Base-by-base conservation (phyloP, 2,329 filamentous ascomycete genomes). In the Colletotrichum sp. region DNA sequence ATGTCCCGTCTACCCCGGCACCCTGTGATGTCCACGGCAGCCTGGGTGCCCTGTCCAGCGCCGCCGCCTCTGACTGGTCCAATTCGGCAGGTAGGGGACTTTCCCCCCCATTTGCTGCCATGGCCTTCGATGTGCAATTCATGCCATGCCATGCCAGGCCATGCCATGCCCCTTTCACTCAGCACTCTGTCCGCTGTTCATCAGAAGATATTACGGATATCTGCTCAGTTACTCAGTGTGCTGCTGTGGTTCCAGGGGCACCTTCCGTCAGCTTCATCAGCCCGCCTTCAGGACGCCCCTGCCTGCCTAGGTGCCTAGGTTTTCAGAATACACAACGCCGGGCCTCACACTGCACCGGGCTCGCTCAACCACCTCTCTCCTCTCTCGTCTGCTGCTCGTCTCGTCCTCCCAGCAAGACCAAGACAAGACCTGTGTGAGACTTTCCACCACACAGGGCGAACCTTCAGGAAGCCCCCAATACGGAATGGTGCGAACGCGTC, bases 401-500 rank as follows among this genome's bases (percentile, higher is more conserved):
- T n/a, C 57, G 30, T 15, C 7, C 59, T 21, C 21, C 9, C 18
- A 64, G 8, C 34, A 34, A 39, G 36, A 26, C 24, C 28, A 30
- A 39, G 36, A 26, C 24, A 28, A 30, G 55, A 49, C 68, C 26
- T 63, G 57, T 70, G 57, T 34, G 68, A 70, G 28, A 62, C 62
- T 24, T 26, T 26, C 39, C 28, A n/a, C 60, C 59, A 30, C 69
- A 73, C 73, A 76, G 64, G 73, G 57, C 32, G 64, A 44, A 60
- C 34, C 32, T 18, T 39, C n/a, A 44, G 52, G 32, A 34, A 36
- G 24, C 44, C 15, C 18, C 64, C 55, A 55, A 76, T 49, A n/a
- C 26, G 64, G 73, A 76, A 59, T 60, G 44, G 70, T 16, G 26
- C 39, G 34, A 60, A 76, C 73, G 73, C 73, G 70, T 76, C 73